Evolutionary conservation across 129 eudicot species (phyloP), one percentile per base, ranked within the genome.

Genomic region (Deinandra increscens): DNA sequence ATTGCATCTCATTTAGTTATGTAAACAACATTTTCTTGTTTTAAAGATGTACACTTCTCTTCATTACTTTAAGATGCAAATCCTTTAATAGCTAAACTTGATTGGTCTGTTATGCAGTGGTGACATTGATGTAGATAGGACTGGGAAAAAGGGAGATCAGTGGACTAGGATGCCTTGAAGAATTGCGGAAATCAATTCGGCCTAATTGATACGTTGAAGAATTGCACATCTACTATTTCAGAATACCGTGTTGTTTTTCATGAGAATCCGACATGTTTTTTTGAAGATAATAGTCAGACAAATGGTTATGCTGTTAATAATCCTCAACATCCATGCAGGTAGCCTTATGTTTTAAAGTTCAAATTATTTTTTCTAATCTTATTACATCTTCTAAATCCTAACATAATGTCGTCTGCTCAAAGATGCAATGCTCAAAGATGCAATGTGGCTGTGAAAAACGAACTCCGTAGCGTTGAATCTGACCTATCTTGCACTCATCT

Each of bases 271-370:
- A 88, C 54, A 49, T 66, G 17, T n/a, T 63, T 68, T 20, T 12
- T 60, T 19, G 66, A 71, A 49, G 83, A 80, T 44, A 73, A 72
- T 15, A 80, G 37, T 72, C 82, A 76, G 8, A 78, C 91, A 72
- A 92, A 89, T 75, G 97, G 95, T 2, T 84, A 87, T 78, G 67
- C 88, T 45, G 85, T 84, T 7, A 77, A 80, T 83, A 97, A 93
- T 82, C 85, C 99, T 68, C 99, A 93, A 68, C 99, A 93, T 77
- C 99, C 99, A 50, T 83, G 86, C 95, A 88, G 97, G 97, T 91
- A 77, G 7, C 34, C 34, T 37, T 43, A 23, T 15, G 1, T 65
- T 13, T 23, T 73, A 0, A 6, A 10, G 10, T 43, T 37, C 53
- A 4, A 19, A 7, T 66, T 20, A n/a, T 15, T 33, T 70, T 67